Evolutionary conservation across 2,329 filamentous ascomycete genomes (phyloP).

Genomic region (Trichoderma guizhouense): DNA sequence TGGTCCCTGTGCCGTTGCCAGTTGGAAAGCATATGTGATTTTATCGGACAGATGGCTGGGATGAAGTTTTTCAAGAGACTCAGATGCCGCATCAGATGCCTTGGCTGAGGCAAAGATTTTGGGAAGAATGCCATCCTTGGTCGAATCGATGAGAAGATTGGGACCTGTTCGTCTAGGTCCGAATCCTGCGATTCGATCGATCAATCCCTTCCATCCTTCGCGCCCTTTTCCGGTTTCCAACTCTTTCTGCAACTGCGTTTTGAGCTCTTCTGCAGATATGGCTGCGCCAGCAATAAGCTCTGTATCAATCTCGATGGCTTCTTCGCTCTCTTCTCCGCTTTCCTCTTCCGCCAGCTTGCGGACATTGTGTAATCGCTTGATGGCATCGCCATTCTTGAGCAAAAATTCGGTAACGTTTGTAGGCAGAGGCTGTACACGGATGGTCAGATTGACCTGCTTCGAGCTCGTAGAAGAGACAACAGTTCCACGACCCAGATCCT

Average conservation of each 20-base stretch:
- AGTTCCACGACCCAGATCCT: constrained; percentile 79
- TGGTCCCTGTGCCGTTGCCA: constrained; percentile 82
- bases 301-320: constrained; percentile 48
- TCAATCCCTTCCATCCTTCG: constrained; percentile 70
- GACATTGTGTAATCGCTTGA: constrained; percentile 76
- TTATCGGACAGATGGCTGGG: constrained; percentile 80
- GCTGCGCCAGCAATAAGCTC: constrained; percentile 58
- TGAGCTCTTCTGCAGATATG: constrained; percentile 73
- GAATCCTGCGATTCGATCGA: constrained; percentile 84
- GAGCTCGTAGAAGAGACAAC: constrained; percentile 74
- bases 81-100: constrained; percentile 32
- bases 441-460: constrained; percentile 75
- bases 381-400: constrained; percentile 70
- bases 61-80: constrained; percentile 49
- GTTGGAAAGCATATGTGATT: constrained; percentile 89
- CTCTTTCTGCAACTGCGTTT: constrained; percentile 62
- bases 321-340: constrained; percentile 29
- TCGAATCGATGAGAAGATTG: constrained; percentile 85
- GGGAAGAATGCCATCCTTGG: constrained; percentile 65
- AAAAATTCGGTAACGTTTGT: constrained; percentile 78
- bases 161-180: constrained; percentile 81
- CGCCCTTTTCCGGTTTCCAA: constrained; percentile 71
- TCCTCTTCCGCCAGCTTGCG: constrained; percentile 45
- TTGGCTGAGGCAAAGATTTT: constrained; percentile 58
- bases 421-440: constrained; percentile 78